Evolutionary conservation across 345 rosid genomes (phyloP), one percentile per base, ranked within the genome.

Genomic region (Hypericum androsaemum): DNA sequence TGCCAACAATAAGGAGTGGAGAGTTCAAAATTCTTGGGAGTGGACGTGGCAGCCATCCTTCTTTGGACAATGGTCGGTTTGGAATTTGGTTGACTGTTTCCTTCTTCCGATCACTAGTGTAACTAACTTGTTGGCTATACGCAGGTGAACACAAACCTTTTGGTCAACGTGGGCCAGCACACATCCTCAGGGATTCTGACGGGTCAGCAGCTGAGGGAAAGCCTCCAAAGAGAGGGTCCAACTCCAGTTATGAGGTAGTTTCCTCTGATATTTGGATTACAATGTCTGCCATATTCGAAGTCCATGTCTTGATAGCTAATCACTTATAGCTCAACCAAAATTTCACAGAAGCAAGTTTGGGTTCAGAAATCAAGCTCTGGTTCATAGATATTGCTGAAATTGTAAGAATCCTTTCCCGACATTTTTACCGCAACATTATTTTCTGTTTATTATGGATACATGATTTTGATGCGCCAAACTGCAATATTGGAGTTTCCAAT

Each of bases 291-390:
- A n/a, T n/a, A 7, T 5, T 37, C 12, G 3, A n/a, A n/a, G n/a
- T n/a, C 32, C 1, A 13, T 16, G n/a, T 38, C 37, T 53, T 32
- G 38, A 37, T 50, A 40, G 15, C 58, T 59, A 36, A 53, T 43
- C n/a, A 3, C 42, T 28, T 68, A 39, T 4, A 15, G 28, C 16
- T 55, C 47, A 11, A n/a, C 45, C 60, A 51, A 14, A 39, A 43
- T 62, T 43, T 56, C 55, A 59, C 86, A 86, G 95, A 86, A 83
- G 74, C 92, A 83, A 59, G 82, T 75, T 54, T 86, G 95, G 95
- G 75, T 86, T 63, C 95, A 83, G 64, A 86, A 83, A 57, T 64
- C 92, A 50, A 58, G 83, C 51, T 71, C 82, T 5, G 89, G 81
- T 50, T 71, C 84, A 50, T 85, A 77, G 76, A 22, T 22, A 22